Percentiles rank a stretch among this genome's conserved stretches.
These are phyloP conservation scores for Pseudotulostoma volvatum DNA, from an alignment of 495 filamentous ascomycete genomes.

Conservation along the genomic window DNA sequence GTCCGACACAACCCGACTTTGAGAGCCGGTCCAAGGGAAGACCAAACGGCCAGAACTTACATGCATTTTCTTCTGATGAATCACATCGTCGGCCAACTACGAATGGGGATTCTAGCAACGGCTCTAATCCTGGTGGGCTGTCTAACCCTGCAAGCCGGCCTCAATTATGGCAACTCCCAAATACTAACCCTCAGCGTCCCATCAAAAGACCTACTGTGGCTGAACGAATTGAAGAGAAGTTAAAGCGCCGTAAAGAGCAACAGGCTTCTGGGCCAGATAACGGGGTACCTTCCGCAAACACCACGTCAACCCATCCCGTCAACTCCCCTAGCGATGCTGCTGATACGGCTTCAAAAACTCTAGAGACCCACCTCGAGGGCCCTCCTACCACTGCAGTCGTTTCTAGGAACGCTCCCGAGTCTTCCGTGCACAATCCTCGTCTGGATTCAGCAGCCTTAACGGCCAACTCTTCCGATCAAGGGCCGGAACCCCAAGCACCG, in stretches of 20 bases:
- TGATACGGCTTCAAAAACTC: too few relatives aligned
- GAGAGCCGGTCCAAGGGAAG: too few relatives aligned
- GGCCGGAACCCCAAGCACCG: too few relatives aligned
- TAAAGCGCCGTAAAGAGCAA: slow-evolving; percentile 3
- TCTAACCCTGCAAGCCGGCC: not conserved
- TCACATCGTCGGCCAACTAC: too few relatives aligned
- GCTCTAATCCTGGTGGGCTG: too few relatives aligned
- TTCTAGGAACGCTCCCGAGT: not conserved
- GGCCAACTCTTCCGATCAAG: not conserved
- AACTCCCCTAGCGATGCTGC: not conserved
- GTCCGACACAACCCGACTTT: too few relatives aligned
- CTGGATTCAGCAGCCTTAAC: not conserved
- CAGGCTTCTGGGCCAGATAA: not conserved
- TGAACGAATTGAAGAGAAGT: slow-evolving; percentile 20
- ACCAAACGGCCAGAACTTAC: too few relatives aligned
- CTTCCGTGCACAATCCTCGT: not conserved
- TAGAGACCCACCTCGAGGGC: not conserved
- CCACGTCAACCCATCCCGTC: not conserved
- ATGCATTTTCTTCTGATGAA: too few relatives aligned
- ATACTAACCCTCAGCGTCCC: not conserved
- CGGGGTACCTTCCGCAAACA: not conserved
- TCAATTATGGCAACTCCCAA: not conserved
- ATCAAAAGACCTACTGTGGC: slow-evolving; percentile 14
- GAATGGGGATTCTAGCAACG: too few relatives aligned
- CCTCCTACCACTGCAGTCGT: not conserved